Conservation (phyloP, 1,139 yeast species). For the Debaryomyces fabryi region DNA sequence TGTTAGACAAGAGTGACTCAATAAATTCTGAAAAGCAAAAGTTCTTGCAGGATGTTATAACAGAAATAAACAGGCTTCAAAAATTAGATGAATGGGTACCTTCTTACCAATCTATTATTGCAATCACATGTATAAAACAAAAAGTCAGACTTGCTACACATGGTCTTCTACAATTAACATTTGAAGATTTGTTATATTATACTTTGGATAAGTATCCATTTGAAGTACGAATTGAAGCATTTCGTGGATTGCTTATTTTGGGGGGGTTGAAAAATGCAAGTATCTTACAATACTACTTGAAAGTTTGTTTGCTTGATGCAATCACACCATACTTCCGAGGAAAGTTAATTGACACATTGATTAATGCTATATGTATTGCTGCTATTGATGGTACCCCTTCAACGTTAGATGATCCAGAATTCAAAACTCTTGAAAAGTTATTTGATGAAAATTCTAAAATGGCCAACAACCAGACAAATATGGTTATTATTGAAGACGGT, state of each 20-base stretch:
- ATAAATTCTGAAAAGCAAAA: constrained; percentile 18
- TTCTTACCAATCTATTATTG: constrained; percentile 62
- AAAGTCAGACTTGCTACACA: constrained; percentile 61
- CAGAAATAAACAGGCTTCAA: constrained; percentile 68
- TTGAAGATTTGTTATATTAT: constrained; percentile 52
- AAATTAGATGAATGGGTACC: constrained; percentile 90
- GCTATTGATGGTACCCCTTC: constrained; percentile 66
- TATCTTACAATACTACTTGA: constrained; percentile 63
- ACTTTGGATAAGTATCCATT: constrained; percentile 53
- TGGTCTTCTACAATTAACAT: constrained; percentile 56
- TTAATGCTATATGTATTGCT: constrained; percentile 61
- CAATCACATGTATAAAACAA: constrained; percentile 58
- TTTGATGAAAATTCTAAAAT: constrained; percentile 20
- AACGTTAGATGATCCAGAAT: constrained; percentile 60
- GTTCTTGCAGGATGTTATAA: constrained; percentile 32
- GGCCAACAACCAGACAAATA: constrained; percentile 25
- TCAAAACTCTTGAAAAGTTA: constrained; percentile 39
- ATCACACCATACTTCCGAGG: constrained; percentile 52
- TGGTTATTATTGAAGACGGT: constrained; percentile 57
- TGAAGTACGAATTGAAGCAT: constrained; percentile 68
- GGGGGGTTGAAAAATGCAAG: constrained; percentile 76
- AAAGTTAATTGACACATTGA: constrained; percentile 51
- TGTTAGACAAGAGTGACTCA: constrained; percentile 11
- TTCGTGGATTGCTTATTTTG: constrained; percentile 64
- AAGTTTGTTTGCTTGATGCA: constrained; percentile 57